A percentile compares a stretch with the other conserved stretches of the same genome.
These are phyloP conservation scores for Blastomyces parvus DNA, from an alignment of 2,329 filamentous ascomycete genomes.

Conservation along the genomic window DNA sequence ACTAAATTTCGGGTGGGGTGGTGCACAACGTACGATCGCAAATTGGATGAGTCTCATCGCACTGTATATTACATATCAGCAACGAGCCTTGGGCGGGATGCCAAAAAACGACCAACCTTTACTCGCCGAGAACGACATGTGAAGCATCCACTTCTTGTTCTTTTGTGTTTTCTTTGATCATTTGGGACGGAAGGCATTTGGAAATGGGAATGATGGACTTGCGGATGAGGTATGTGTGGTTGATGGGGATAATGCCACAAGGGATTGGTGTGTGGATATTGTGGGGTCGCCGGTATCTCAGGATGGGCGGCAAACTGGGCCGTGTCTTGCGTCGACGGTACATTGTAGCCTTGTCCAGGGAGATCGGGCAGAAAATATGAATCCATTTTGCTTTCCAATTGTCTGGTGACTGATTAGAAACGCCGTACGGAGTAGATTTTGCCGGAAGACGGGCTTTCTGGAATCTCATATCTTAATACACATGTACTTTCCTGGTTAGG, in stretches of 20 bases:
- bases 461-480: conserved; percentile 12
- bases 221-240: conserved; percentile 19
- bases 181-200: conserved; percentile 18
- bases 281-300: conserved; percentile 1
- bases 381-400: conserved; percentile 2
- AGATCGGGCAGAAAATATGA: conserved; percentile 5
- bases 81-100: conserved; percentile 11
- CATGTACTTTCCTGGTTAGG: neutral
- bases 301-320: conserved; percentile 1
- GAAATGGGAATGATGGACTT: conserved; percentile 26
- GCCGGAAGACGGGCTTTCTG: conserved; percentile 14
- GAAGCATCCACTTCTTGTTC: conserved; percentile 87
- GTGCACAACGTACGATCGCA: conserved; percentile 56
- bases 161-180: conserved; percentile 81
- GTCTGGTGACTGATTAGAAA: neutral
- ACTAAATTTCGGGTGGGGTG: conserved; percentile 12
- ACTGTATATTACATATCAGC: conserved; percentile 44
- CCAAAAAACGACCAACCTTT: conserved; percentile 43
- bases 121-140: conserved; percentile 85
- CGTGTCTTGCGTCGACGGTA: neutral
- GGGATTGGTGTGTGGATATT: conserved; percentile 35
- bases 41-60: conserved; percentile 76
- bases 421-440: neutral
- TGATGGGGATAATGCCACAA: conserved; percentile 34
- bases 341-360: conserved; percentile 2